phyloP scores from a whole-genome alignment of 2,329 filamentous ascomycete genomes.

The Phialophora expanda region DNA sequence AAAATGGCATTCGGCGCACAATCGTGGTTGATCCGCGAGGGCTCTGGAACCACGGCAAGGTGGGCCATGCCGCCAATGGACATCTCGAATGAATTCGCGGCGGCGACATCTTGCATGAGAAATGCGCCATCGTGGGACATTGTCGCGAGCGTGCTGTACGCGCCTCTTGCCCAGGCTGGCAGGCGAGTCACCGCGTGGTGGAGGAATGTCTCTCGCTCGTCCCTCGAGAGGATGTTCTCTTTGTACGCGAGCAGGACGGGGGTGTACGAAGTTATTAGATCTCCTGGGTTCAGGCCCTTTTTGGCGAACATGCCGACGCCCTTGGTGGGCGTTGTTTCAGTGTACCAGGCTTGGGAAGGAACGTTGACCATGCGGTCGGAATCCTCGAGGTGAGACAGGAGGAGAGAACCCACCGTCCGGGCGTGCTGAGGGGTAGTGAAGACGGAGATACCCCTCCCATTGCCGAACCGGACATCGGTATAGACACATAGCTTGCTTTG shows the following conservation, averaged over 20 bases:
- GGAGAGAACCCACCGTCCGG: not conserved
- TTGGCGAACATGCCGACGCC: conserved; percentile 32
- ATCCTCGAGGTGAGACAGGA: not conserved
- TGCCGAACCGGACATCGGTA: conserved; percentile 13
- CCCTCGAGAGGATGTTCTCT: conserved; percentile 15
- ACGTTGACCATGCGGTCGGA: conserved; percentile 1
- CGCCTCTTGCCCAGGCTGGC: conserved; percentile 15
- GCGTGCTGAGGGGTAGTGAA: conserved; percentile 31
- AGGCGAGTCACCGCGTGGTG: conserved; percentile 26
- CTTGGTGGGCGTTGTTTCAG: conserved; percentile 14
- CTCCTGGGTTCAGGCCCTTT: conserved; percentile 8
- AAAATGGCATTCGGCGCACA: conserved; percentile 33
- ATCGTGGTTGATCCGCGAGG: conserved; percentile 33
- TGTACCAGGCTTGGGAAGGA: conserved; percentile 20
- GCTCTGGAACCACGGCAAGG: conserved; percentile 32
- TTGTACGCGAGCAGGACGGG: conserved; percentile 30
- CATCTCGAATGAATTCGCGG: conserved; percentile 31
- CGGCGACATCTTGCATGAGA: conserved; percentile 27
- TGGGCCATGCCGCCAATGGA: conserved; percentile 5
- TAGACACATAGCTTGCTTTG: conserved; percentile 32
- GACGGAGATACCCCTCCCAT: conserved; percentile 26
- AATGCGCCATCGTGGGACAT: conserved; percentile 14
- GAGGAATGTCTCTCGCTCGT: conserved; percentile 27
- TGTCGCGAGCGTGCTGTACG: conserved; percentile 9
- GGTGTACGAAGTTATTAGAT: conserved; percentile 25